phyloP scores from a whole-genome alignment of 1,139 yeast genomes.

The Hansenula lynferdii region DNA sequence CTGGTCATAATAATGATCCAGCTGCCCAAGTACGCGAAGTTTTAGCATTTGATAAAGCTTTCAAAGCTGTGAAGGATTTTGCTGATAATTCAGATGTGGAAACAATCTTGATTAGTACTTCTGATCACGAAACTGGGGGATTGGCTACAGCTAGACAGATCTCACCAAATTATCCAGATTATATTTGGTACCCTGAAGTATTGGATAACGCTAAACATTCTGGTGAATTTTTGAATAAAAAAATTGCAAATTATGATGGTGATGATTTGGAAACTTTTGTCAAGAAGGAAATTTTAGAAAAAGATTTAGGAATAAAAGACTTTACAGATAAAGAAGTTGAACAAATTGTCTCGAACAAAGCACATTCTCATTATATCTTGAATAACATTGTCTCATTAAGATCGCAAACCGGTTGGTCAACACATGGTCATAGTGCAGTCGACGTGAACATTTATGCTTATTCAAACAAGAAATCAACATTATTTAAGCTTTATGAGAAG shows the following conservation, averaged over 20 bases:
- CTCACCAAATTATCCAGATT: conserved; percentile 52
- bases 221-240: conserved; percentile 55
- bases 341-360: conserved; percentile 23
- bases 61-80: conserved; percentile 61
- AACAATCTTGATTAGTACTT: conserved; percentile 70
- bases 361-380: conserved; percentile 33
- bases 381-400: conserved; percentile 61
- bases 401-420: conserved; percentile 83
- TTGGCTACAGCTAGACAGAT: conserved; percentile 73
- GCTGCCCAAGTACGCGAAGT: conserved; percentile 82
- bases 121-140: conserved; percentile 94
- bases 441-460: conserved; percentile 82
- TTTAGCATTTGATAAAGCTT: conserved; percentile 72
- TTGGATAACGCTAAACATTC: conserved; percentile 63
- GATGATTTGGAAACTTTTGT: conserved; percentile 39
- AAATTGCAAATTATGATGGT: conserved; percentile 30
- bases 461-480: conserved; percentile 46
- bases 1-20: conserved; percentile 87
- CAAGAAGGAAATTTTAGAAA: conserved; percentile 42
- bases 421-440: conserved; percentile 88
- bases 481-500: conserved; percentile 36
- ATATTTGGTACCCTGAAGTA: conserved; percentile 75
- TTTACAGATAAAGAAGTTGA: conserved; percentile 45
- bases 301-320: conserved; percentile 58
- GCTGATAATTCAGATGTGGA: conserved; percentile 62